phyloP scores from a whole-genome alignment of 768 basidiomycete genomes.

The Tylopilus plumbeoviolaceoides region DNA sequence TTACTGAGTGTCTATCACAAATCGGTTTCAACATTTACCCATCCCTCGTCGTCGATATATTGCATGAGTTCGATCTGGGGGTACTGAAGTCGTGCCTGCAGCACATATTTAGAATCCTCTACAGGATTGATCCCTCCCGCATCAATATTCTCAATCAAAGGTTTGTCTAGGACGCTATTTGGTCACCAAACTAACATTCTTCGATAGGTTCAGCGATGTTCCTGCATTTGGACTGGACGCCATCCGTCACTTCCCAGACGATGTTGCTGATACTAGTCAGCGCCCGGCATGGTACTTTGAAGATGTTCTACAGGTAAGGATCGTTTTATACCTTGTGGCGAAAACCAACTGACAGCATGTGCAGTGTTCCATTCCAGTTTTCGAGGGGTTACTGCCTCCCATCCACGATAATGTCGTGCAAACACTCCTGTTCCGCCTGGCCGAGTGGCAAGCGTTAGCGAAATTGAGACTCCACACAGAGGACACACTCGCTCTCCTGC shows the following conservation, averaged over 20 bases:
- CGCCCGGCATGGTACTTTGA: constrained; percentile 15
- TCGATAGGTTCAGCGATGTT: neutral
- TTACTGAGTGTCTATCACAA: neutral
- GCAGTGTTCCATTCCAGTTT: constrained; percentile 36
- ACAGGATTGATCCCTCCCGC: neutral
- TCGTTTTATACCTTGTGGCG: too few species aligned
- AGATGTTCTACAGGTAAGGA: constrained; percentile 11
- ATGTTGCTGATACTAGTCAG: constrained; percentile 38
- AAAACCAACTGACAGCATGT: too few species aligned
- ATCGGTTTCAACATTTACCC: neutral
- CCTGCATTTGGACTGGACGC: constrained; percentile 8
- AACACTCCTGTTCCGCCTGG: constrained; percentile 19
- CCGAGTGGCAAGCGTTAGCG: constrained; percentile 14
- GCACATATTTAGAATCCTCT: neutral
- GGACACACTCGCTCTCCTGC: neutral
- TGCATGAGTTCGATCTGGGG: neutral
- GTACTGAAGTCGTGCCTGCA: neutral
- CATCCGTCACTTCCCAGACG: constrained; percentile 34
- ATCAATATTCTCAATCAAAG: neutral
- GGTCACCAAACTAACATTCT: neutral
- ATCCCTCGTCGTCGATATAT: neutral
- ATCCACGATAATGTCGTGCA: constrained; percentile 19
- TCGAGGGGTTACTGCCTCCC: constrained; percentile 35
- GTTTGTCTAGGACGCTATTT: neutral
- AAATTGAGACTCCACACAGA: neutral